Evolutionary conservation across 1,284 basidiomycete genomes (phyloP).

Genomic region (Trametes sp.): DNA sequence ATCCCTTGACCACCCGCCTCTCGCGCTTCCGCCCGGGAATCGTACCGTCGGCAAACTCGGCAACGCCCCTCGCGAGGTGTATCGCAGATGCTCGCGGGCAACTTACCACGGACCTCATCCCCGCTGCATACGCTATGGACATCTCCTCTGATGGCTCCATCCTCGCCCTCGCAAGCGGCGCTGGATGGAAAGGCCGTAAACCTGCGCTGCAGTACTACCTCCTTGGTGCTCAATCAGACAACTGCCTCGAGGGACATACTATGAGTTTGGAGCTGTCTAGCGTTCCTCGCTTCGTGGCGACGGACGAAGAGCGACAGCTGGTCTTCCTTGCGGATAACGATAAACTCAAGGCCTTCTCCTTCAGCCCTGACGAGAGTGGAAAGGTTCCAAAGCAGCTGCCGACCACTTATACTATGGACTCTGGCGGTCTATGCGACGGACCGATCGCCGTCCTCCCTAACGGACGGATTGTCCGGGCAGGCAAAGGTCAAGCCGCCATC

Average conservation of each 20-base stretch:
- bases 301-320: slow-evolving; percentile 32
- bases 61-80: slow-evolving; percentile 17
- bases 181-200: slow-evolving; percentile 46
- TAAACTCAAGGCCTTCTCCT: slow-evolving; percentile 39
- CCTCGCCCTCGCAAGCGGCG: slow-evolving; percentile 37
- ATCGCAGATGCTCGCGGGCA: slow-evolving; percentile 29
- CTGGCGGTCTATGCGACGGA: slow-evolving; percentile 34
- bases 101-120: slow-evolving; percentile 32
- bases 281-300: slow-evolving; percentile 13
- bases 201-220: slow-evolving; percentile 41
- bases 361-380: slow-evolving; percentile 3
- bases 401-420: slow-evolving; percentile 44
- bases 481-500: slow-evolving; percentile 39
- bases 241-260: slow-evolving; percentile 9
- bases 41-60: slow-evolving; percentile 14
- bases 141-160: slow-evolving; percentile 38
- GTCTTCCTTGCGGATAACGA: slow-evolving; percentile 37
- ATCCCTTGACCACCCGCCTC: slow-evolving; percentile 22
- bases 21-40: slow-evolving; percentile 30
- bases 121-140: slow-evolving; percentile 31
- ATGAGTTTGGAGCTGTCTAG: slow-evolving; percentile 17
- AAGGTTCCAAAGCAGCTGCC: neutral
- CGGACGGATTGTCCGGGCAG: slow-evolving; percentile 43
- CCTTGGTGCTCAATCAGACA: slow-evolving; percentile 31
- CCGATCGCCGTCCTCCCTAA: slow-evolving; percentile 40